Evolutionary conservation across 2,329 filamentous ascomycete species (phyloP).

Genomic region (Paraconiothyrium sp.): DNA sequence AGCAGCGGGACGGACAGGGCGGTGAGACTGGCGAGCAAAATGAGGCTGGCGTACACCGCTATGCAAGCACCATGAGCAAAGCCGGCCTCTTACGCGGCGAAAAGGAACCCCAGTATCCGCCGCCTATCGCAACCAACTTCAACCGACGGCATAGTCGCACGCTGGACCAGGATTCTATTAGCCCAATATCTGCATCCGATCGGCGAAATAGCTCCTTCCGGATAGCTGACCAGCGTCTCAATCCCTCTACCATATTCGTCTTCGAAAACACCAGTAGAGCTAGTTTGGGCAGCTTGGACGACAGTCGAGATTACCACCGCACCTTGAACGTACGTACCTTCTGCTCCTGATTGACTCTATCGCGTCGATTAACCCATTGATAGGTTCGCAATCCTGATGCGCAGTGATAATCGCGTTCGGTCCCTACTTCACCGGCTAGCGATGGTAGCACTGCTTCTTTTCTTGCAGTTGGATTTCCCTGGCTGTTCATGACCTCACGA

Average conservation of each 20-base stretch:
- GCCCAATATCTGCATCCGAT: conserved; percentile 45
- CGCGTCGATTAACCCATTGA: conserved; percentile 21
- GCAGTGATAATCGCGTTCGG: conserved; percentile 14
- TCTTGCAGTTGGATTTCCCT: conserved; percentile 29
- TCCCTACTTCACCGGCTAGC: conserved; percentile 6
- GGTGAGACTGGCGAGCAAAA: conserved; percentile 27
- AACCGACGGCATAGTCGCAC: conserved; percentile 38
- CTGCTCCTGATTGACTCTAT: background rate
- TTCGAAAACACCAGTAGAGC: conserved; percentile 58
- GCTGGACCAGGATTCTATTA: conserved; percentile 45
- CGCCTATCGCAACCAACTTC: conserved; percentile 34
- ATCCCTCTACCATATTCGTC: conserved; percentile 57
- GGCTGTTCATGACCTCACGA: conserved; percentile 41
- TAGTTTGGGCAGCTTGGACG: conserved; percentile 58
- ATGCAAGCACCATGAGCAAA: conserved; percentile 60
- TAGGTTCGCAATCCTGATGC: conserved; percentile 49
- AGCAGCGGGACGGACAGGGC: conserved; percentile 31
- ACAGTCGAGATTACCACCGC: conserved; percentile 58
- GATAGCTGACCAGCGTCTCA: conserved; percentile 58
- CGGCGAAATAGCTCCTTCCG: conserved; percentile 56
- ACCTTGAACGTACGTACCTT: conserved; percentile 54
- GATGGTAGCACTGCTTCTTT: conserved; percentile 20
- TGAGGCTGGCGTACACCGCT: conserved; percentile 46
- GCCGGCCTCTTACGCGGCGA: conserved; percentile 54
- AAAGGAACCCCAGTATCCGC: conserved; percentile 33